These are phyloP conservation scores for Ceratocystis variospora DNA, from an alignment of 2,329 filamentous ascomycete species.

Conservation along the genomic window DNA sequence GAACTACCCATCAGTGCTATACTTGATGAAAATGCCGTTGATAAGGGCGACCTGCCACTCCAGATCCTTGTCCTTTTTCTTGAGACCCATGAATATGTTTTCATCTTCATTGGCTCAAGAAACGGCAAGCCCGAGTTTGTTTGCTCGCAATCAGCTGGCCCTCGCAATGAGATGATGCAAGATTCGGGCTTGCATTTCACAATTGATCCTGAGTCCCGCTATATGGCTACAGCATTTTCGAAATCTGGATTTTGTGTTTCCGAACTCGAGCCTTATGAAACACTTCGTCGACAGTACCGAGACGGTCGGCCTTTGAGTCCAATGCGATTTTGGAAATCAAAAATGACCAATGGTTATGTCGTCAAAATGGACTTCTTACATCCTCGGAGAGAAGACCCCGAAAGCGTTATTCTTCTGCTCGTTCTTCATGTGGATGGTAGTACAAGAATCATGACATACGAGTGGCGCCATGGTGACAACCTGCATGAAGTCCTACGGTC, in stretches of 20 bases:
- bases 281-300: conserved; percentile 38
- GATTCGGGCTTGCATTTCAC: conserved; percentile 54
- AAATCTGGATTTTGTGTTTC: conserved; percentile 59
- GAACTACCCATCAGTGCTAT: conserved; percentile 2
- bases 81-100: conserved; percentile 58
- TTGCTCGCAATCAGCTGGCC: conserved; percentile 44
- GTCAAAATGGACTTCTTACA: conserved; percentile 77
- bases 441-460: conserved; percentile 43
- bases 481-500: conserved; percentile 32
- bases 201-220: conserved; percentile 61
- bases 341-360: conserved; percentile 55
- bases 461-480: conserved; percentile 43
- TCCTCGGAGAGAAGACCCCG: conserved; percentile 54
- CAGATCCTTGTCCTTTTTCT: conserved; percentile 69
- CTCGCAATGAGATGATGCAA: conserved; percentile 35
- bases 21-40: conserved; percentile 15
- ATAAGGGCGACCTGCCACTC: conserved; percentile 43
- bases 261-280: conserved; percentile 45
- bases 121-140: conserved; percentile 45
- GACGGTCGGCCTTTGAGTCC: conserved; percentile 38
- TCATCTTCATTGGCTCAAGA: conserved; percentile 51
- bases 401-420: conserved; percentile 64
- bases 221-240: conserved; percentile 55
- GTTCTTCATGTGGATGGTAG: conserved; percentile 37
- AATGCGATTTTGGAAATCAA: conserved; percentile 36